phyloP scores from a whole-genome alignment of 257 asterid species.

The Solanum pimpinellifolium region DNA sequence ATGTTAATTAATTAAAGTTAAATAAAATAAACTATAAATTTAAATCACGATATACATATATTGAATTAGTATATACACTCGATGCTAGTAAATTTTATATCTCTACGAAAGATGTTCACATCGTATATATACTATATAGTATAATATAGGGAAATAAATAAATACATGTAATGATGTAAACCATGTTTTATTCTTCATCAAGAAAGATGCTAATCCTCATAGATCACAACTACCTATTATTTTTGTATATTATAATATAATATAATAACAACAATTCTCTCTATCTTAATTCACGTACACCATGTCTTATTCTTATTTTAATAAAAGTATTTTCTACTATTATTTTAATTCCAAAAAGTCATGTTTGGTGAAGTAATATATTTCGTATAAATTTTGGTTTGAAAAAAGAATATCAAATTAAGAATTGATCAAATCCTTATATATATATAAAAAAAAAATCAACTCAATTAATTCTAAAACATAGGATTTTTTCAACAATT shows the following conservation, averaged over 20 bases:
- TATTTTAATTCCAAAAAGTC: not conserved
- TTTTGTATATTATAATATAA: not conserved
- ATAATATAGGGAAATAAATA: not conserved
- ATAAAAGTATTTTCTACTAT: not conserved
- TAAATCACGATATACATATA: no score
- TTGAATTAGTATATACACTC: no score
- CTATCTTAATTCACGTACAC: not conserved
- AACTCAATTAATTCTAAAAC: not conserved
- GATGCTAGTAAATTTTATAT: no score
- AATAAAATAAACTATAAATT: no score
- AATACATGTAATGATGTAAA: not conserved
- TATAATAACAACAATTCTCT: not conserved
- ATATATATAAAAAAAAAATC: no score
- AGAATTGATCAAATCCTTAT: not conserved
- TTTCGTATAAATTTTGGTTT: not conserved
- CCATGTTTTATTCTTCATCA: not conserved
- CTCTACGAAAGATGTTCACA: not conserved
- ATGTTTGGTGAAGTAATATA: not conserved
- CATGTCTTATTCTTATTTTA: not conserved
- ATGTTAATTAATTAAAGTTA: no score
- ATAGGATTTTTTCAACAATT: not conserved
- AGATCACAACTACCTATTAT: not conserved
- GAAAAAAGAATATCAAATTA: not conserved
- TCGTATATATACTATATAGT: not conserved
- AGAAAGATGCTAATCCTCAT: not conserved